A percentile compares a stretch with the other conserved stretches of the same genome.
Conservation (phyloP, 140 eudicot genomes). For the Stevia rebaudiana region DNA sequence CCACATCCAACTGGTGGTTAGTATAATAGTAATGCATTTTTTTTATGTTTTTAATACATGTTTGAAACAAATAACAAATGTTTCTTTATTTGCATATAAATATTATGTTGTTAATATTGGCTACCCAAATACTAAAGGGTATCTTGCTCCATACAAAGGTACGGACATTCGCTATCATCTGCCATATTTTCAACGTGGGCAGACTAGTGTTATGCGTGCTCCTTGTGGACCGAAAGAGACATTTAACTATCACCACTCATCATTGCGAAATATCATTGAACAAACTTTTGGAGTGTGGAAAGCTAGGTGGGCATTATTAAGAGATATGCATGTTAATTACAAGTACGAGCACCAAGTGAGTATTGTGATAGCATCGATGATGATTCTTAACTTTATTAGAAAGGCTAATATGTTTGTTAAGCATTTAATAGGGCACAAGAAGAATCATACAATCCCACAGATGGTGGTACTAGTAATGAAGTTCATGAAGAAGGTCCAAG, state of each 20-base stretch:
- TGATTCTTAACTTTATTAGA: too few species aligned
- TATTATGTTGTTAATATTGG: conserved; percentile 6
- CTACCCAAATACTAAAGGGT: too few species aligned
- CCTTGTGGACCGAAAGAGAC: background rate
- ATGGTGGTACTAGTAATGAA: background rate
- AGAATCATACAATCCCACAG: background rate
- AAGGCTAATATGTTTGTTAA: background rate
- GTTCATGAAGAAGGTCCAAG: background rate
- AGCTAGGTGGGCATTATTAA: too few species aligned
- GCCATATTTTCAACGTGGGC: too few species aligned
- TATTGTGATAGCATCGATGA: too few species aligned
- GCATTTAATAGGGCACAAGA: background rate
- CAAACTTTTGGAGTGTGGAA: background rate
- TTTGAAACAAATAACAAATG: background rate
- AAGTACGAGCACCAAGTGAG: background rate
- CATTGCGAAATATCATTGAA: background rate
- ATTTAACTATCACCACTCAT: background rate
- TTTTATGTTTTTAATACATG: background rate
- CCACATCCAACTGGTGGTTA: conserved; percentile 8
- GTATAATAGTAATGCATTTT: background rate
- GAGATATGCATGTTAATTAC: too few species aligned
- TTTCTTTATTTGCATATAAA: background rate
- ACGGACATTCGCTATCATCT: too few species aligned
- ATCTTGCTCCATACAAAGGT: too few species aligned
- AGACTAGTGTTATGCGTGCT: too few species aligned